Evolutionary conservation across 768 basidiomycete genomes (phyloP), one percentile per base, ranked within the genome.

Genomic region (Podaxis sp.): DNA sequence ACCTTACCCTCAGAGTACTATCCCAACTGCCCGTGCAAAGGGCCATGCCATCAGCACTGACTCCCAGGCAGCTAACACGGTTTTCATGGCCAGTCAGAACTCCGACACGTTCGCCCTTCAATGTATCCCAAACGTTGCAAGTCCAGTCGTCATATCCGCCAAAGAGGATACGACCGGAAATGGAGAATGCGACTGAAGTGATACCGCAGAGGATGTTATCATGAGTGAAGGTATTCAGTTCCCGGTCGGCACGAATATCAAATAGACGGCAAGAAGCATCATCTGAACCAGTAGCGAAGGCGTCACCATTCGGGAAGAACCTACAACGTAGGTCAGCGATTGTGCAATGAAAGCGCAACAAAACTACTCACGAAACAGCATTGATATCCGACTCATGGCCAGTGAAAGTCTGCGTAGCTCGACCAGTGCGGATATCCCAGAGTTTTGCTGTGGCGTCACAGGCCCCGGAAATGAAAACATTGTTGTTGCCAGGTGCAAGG

Each of bases 71-170:
- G 71, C 90, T 93, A 68, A 99, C 95, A 66, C 96, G 82, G 81
- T 99, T 99, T 82, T 99, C 96, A 71, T 99, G 96, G 17, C 97
- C 96, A 40, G 95, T 94, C 65, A 99, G 78, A 57, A 99, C 97
- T 62, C 96, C 96, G 44, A 99, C 95, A 60, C 96, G 91, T 75
- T 99, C 96, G 60, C 97, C 97, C 77, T 96, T 97, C 71, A 99
- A 82, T 30, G 96, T 98, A 74, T 99, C 96, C 96, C 96, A 99
- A 56, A 99, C 96, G 73, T 99, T 99, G 82, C 95, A 96, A 68
- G 97, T 99, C 93, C 97, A 99, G 73, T 99, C 96, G 76, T 99
- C 96, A 74, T 99, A 99, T 46, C 96, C 96, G 66, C 97, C 96
- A 68, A 99, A 99, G 41, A 99, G 83, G 69, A 99, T 93, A 64